Evolutionary conservation across 441 rosid genomes (phyloP).

Genomic region (Cnidoscolus chayamansa): DNA sequence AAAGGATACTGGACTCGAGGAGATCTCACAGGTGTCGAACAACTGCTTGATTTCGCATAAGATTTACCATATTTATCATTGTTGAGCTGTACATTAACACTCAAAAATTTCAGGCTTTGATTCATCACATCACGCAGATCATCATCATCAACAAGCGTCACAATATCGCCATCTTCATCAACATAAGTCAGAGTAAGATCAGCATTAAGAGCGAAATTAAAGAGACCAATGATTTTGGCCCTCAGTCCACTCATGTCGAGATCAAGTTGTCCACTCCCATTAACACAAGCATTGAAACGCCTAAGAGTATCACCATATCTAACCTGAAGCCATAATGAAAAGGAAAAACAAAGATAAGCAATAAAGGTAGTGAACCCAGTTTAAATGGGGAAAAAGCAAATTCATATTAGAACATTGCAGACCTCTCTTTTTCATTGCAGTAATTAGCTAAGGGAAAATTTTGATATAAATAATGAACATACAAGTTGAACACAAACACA

Average conservation of each 20-base stretch:
- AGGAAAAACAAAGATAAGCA: neutral
- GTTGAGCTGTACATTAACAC: conserved; percentile 47
- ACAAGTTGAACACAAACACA: neutral
- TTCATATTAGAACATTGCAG: too few species aligned
- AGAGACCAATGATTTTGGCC: conserved; percentile 58
- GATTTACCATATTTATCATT: conserved; percentile 31
- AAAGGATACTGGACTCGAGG: conserved; percentile 36
- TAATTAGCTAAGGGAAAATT: neutral
- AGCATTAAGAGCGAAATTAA: conserved; percentile 49
- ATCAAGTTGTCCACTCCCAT: conserved; percentile 54
- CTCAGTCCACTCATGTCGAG: conserved; percentile 57
- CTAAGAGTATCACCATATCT: conserved; percentile 65
- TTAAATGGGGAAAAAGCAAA: neutral
- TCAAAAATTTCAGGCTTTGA: conserved; percentile 68
- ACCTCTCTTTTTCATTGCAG: too few species aligned
- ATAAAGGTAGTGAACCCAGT: too few species aligned
- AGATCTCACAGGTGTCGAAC: conserved; percentile 53
- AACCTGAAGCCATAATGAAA: conserved; percentile 46
- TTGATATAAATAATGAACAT: neutral
- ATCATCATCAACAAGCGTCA: conserved; percentile 69
- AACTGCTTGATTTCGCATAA: conserved; percentile 42
- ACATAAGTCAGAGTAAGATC: conserved; percentile 58
- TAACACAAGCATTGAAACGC: conserved; percentile 62
- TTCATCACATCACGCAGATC: conserved; percentile 67
- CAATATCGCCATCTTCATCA: conserved; percentile 97